Evolutionary conservation across 1,284 basidiomycete species (phyloP).

Genomic region (Acaromyces ingoldii): DNA sequence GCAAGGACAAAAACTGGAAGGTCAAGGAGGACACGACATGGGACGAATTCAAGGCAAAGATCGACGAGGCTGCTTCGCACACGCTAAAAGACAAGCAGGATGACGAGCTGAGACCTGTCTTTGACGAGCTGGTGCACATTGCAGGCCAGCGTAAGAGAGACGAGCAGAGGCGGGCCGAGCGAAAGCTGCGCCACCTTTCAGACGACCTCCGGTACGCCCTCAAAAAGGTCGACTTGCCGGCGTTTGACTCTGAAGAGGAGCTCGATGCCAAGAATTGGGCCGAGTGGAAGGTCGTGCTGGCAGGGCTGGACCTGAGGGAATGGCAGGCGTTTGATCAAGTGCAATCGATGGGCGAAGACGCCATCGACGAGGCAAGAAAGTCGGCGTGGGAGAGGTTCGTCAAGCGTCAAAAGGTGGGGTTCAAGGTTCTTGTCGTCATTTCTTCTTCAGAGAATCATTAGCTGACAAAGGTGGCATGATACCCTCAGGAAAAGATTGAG

Average conservation of each 20-base stretch:
- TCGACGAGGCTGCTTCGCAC: neutral
- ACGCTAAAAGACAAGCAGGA: slow-evolving; percentile 1
- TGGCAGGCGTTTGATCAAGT: slow-evolving; percentile 4
- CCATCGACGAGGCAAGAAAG: slow-evolving; percentile 19
- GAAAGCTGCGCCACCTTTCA: slow-evolving; percentile 76
- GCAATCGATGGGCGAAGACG: slow-evolving; percentile 4
- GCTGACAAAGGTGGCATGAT: neutral
- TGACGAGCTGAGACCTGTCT: slow-evolving; percentile 12
- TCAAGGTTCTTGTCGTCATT: too few species aligned
- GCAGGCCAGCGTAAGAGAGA: slow-evolving; percentile 65
- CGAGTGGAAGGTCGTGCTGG: slow-evolving; percentile 16
- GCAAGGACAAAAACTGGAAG: slow-evolving; percentile 53
- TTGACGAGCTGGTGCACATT: slow-evolving; percentile 63
- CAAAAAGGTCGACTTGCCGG: slow-evolving; percentile 74
- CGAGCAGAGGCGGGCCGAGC: slow-evolving; percentile 71
- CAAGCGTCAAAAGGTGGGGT: slow-evolving; percentile 30
- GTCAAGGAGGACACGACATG: slow-evolving; percentile 52
- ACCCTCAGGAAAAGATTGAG: neutral
- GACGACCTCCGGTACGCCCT: slow-evolving; percentile 94
- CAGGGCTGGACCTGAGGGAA: slow-evolving; percentile 13
- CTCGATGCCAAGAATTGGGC: slow-evolving; percentile 1
- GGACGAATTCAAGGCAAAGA: slow-evolving; percentile 58
- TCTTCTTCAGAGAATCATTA: too few species aligned
- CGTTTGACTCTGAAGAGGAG: slow-evolving; percentile 6
- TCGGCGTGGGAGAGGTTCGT: slow-evolving; percentile 46